Base-by-base conservation (phyloP, 2,329 filamentous ascomycete species). In the Teratosphaeria viscida region DNA sequence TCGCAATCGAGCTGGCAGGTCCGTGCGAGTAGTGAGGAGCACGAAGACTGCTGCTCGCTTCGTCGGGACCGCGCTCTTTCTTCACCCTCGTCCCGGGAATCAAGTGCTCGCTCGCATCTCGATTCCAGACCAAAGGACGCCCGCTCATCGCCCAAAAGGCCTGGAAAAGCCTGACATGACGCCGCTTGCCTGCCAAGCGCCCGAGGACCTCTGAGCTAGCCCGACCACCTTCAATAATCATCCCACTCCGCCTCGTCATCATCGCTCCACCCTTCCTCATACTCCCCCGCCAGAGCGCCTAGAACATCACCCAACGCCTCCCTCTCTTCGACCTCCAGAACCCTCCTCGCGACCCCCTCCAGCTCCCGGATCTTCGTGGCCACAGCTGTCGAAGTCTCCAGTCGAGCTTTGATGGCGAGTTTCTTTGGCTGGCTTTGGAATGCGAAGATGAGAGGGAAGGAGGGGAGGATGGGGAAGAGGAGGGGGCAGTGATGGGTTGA, bases 261-360 rank as follows among this genome's bases (percentile, higher is more conserved):
- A 66, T 89, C 88, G 60, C 84, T 87, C 89, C 90, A 96, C 1
- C 90, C 90, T 62, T 94, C 89, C 66, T 90, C 85, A 72, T 96
- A 97, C 61, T 89, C 89, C 69, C 96, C 92, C 1, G 88, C 87
- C 67, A 97, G 85, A 61, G 89, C 87, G 27, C 88, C 85, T 47
- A 99, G 78, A 12, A 88, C 85, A 69, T 95, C 94, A 54, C 85
- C 83, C n/a, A 97, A 78, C 2, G 80, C 79, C 74, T 99, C 94
- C 52, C 92, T 82, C 69, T 97, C 92, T 61, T 95, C 90, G 2
- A 92, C 67, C 0, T 80, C 78, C 16, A 92, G 79, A 11, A 83
- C 79, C 62, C 85, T 82, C 16, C 82, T 76, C 12, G 88, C 85
- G 10, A 65, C 57, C 11, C 60, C 59, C 37, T 70, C 67, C 12